A percentile compares a stretch with the other conserved stretches of the same genome.
phyloP scores from a whole-genome alignment of 768 basidiomycete genomes.

The Leccinum incarnatum region DNA sequence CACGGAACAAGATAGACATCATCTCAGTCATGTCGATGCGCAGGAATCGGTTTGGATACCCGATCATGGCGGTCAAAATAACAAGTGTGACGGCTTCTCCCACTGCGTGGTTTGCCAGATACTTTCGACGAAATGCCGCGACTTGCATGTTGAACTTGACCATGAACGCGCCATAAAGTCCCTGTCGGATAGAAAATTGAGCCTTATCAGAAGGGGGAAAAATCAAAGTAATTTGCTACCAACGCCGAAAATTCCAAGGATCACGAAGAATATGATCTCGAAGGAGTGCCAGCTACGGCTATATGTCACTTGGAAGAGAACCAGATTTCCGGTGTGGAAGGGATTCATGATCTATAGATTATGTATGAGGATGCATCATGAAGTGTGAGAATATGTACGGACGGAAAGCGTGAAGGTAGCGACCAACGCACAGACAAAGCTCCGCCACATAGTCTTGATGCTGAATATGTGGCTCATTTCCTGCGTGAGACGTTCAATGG shows the following conservation, averaged over 20 bases:
- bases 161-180: constrained; percentile 94
- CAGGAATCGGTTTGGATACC: constrained; percentile 92
- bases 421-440: constrained; percentile 95
- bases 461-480: constrained; percentile 99
- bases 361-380: constrained; percentile 23
- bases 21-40: constrained; percentile 98
- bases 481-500: constrained; percentile 37
- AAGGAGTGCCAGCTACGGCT: constrained; percentile 99
- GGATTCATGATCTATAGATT: constrained; percentile 87
- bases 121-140: constrained; percentile 90
- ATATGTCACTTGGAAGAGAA: constrained; percentile 97
- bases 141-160: constrained; percentile 97
- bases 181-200: constrained; percentile 47
- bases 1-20: constrained; percentile 91
- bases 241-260: constrained; percentile 95
- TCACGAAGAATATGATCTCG: constrained; percentile 93
- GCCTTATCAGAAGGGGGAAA: not conserved
- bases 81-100: constrained; percentile 88
- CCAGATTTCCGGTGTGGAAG: constrained; percentile 95
- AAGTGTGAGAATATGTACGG: constrained; percentile 35
- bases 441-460: constrained; percentile 98
- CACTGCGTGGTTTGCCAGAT: constrained; percentile 79
- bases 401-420: constrained; percentile 96
- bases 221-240: constrained; percentile 22
- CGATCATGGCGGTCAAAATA: constrained; percentile 84